Percentiles rank a stretch among this genome's conserved stretches.
phyloP scores from a whole-genome alignment of 2,329 filamentous ascomycete genomes.

The Xenoacremonium recifei region DNA sequence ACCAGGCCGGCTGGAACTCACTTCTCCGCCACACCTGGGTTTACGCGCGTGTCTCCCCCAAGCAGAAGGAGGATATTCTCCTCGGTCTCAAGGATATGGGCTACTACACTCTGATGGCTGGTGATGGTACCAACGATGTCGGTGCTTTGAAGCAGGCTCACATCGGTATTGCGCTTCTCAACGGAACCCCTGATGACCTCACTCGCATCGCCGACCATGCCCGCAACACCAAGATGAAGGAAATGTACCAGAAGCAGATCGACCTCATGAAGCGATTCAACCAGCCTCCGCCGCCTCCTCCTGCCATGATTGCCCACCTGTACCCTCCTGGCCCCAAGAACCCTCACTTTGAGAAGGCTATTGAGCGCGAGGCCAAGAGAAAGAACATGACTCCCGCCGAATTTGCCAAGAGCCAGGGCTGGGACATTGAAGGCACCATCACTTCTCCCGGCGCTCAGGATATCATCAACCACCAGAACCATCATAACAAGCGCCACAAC shows the following conservation, averaged over 20 bases:
- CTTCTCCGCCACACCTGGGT: conserved; percentile 93
- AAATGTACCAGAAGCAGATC: conserved; percentile 95
- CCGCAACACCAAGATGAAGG: conserved; percentile 96
- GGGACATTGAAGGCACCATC: conserved; percentile 56
- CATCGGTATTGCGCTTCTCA: conserved; percentile 92
- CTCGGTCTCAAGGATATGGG: conserved; percentile 93
- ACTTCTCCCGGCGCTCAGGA: conserved; percentile 65
- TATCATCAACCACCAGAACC: conserved; percentile 41
- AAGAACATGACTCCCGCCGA: conserved; percentile 68
- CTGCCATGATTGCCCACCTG: conserved; percentile 87
- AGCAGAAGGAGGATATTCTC: conserved; percentile 99
- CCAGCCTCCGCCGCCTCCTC: conserved; percentile 87
- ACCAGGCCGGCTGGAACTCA: conserved; percentile 70
- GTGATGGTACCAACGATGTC: conserved; percentile 97
- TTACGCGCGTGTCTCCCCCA: conserved; percentile 95
- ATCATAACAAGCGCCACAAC: conserved; percentile 40
- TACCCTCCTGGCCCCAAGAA: conserved; percentile 90
- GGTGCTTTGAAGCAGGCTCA: conserved; percentile 97
- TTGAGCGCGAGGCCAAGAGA: conserved; percentile 78
- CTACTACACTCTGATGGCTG: conserved; percentile 98
- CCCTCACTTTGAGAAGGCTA: conserved; percentile 90
- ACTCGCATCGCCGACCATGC: conserved; percentile 90
- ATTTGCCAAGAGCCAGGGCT: conserved; percentile 52
- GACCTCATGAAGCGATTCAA: conserved; percentile 93
- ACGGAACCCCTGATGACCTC: conserved; percentile 89